Evolutionary conservation across 495 filamentous ascomycete genomes (phyloP), one percentile per base, ranked within the genome.

Genomic region (Penicilliopsis zonata): DNA sequence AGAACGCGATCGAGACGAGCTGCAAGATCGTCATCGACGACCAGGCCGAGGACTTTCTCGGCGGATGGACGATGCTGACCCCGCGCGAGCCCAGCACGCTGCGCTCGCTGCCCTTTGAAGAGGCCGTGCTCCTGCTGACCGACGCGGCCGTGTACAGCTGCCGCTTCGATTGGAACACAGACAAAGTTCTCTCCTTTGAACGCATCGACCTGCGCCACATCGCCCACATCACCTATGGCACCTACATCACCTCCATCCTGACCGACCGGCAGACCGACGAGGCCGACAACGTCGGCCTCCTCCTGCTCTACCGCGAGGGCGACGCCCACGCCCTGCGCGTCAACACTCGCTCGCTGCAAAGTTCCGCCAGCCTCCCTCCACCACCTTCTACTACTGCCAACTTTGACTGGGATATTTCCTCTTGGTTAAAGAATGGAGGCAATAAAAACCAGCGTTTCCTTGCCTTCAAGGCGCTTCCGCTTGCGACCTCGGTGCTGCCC

Each of bases 121-220:
- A 98, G 47, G 74, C 72, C 0, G 80, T 95, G 1, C 64, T 95
- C 1, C 65, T 98, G 2, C 64, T 98, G 5, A 98, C 88, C 4
- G 78, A 93, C 33, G 61, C 65, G 4, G 86, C 85, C 2, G 51
- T 95, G 4, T 98, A 95, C 46, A 73, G 77, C 29, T 92, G 86
- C 47, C 71, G 80, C 12, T 88, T 95, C 41, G 86, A 95, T 55
- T 94, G 85, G 81, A 78, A 79, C 38, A 72, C 83, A 3, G 87
- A 94, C 59, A 95, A 94, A 54, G 82, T 95, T 0, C 71, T 76
- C 1, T 83, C 78, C 0, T 95, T 94, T 44, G 85, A 93, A 53
- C 65, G 87, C n/a, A 76, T 94, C 9, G 77, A 80, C 34, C 63
- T 95, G 18, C 67, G 70, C 5, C 77, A 80, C 30, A 57, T 96